A percentile compares a stretch with the other conserved stretches of the same genome.
These are phyloP conservation scores for Furcasterigmium sp. DNA, from an alignment of 2,329 filamentous ascomycete species.

Conservation along the genomic window DNA sequence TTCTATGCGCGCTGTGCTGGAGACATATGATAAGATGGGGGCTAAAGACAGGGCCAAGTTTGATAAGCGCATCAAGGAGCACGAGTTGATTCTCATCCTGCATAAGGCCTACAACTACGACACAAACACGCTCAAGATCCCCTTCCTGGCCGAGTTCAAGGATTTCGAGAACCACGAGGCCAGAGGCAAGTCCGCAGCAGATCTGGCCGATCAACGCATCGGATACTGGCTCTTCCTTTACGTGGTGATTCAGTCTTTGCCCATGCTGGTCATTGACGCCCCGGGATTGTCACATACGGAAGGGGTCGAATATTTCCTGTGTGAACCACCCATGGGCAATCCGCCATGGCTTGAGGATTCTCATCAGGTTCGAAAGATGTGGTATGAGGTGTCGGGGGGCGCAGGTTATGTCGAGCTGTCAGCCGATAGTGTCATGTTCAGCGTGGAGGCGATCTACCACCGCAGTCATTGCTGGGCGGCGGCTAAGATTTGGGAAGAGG, in stretches of 20 bases:
- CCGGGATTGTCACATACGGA: constrained; percentile 64
- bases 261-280: constrained; percentile 72
- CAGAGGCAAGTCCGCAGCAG: constrained; percentile 56
- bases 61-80: constrained; percentile 66
- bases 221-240: constrained; percentile 83
- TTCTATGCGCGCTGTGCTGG: constrained; percentile 58
- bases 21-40: constrained; percentile 59
- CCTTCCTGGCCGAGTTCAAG: constrained; percentile 66
- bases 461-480: constrained; percentile 53
- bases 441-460: constrained; percentile 55
- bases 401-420: constrained; percentile 51
- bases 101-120: constrained; percentile 78
- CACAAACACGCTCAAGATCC: constrained; percentile 48
- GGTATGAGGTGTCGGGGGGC: constrained; percentile 69
- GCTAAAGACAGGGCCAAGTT: constrained; percentile 71
- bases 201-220: constrained; percentile 65
- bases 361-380: constrained; percentile 58
- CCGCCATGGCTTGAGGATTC: constrained; percentile 69
- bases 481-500: constrained; percentile 43
- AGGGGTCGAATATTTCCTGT: constrained; percentile 77
- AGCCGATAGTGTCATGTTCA: constrained; percentile 55
- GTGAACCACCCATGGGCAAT: constrained; percentile 66
- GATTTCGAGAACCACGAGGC: constrained; percentile 67
- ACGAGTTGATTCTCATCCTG: constrained; percentile 73
- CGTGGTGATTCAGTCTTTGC: constrained; percentile 69